These are phyloP conservation scores for Pythium scleroteichum DNA, from an alignment of 352 stramenopile species.

Conservation along the genomic window DNA sequence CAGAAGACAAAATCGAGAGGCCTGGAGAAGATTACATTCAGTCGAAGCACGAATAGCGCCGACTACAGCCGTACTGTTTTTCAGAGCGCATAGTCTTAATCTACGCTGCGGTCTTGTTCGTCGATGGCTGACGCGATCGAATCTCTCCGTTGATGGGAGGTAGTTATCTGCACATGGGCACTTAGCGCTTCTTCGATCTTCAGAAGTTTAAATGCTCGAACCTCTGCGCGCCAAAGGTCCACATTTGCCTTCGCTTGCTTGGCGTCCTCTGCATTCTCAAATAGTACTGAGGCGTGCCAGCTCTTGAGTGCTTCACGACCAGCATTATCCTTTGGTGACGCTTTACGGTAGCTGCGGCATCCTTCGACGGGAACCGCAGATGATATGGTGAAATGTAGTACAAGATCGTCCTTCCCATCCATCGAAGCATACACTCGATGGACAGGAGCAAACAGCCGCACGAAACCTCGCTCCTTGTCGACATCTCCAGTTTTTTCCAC, in stretches of 20 bases:
- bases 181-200: conserved; percentile 75
- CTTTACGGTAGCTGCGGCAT: conserved; percentile 62
- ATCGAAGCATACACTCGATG: conserved; percentile 73
- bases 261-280: conserved; percentile 60
- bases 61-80: too few relatives aligned
- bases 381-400: conserved; percentile 68
- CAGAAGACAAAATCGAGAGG: conserved; percentile 1
- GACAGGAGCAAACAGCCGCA: conserved; percentile 68
- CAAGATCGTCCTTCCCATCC: conserved; percentile 67
- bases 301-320: conserved; percentile 31
- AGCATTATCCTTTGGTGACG: conserved; percentile 30
- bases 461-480: conserved; percentile 34
- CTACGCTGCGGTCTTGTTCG: conserved; percentile 4
- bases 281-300: conserved; percentile 73
- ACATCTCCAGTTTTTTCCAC: conserved; percentile 45
- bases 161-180: conserved; percentile 58
- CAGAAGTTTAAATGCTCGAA: conserved; percentile 77
- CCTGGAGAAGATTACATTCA: too few relatives aligned
- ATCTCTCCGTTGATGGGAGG: conserved; percentile 36
- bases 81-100: background rate
- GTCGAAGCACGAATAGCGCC: too few relatives aligned
- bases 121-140: conserved; percentile 29
- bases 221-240: conserved; percentile 69
- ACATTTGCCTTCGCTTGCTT: conserved; percentile 69
- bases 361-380: conserved; percentile 53